Percentiles rank a stretch among this genome's conserved stretches.
Conservation (phyloP, 2,329 filamentous ascomycete genomes). For the Lachnellula willkommii region DNA sequence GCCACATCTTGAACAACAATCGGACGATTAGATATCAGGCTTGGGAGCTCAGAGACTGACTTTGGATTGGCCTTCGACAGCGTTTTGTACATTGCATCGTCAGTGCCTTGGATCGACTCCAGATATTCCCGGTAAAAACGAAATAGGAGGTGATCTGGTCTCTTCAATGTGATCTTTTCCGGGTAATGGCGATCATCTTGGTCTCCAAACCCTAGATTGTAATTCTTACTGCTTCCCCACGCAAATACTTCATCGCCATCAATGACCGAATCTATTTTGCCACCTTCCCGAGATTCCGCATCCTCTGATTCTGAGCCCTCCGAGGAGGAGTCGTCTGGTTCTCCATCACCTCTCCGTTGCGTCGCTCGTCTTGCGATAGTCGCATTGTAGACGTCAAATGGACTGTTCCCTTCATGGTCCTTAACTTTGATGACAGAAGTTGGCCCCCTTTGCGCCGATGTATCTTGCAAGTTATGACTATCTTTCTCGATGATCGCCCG, state of each 20-base stretch:
- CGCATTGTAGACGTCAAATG: constrained; percentile 85
- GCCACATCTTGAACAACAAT: constrained; percentile 74
- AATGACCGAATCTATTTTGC: constrained; percentile 27
- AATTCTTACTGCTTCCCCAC: constrained; percentile 94
- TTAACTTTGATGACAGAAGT: constrained; percentile 83
- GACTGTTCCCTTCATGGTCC: constrained; percentile 89
- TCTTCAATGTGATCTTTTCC: constrained; percentile 70
- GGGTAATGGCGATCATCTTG: constrained; percentile 92
- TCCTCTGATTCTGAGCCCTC: constrained; percentile 42
- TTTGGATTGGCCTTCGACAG: constrained; percentile 23
- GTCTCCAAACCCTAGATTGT: constrained; percentile 89
- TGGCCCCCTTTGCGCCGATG: constrained; percentile 56
- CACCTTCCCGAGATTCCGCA: not conserved
- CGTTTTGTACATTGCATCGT: constrained; percentile 15
- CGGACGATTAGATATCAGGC: constrained; percentile 64
- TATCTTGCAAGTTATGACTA: constrained; percentile 52
- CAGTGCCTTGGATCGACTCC: constrained; percentile 29
- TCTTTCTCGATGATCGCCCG: constrained; percentile 77
- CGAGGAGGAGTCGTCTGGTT: constrained; percentile 42
- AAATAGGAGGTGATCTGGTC: constrained; percentile 71
- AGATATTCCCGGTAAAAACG: constrained; percentile 68
- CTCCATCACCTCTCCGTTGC: constrained; percentile 31
- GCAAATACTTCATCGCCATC: constrained; percentile 82
- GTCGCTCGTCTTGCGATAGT: constrained; percentile 78
- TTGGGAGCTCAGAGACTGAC: constrained; percentile 55